Percentiles rank a stretch among this genome's conserved stretches.
Evolutionary conservation across 2,329 filamentous ascomycete species (phyloP).

Genomic region (Fusarium clavum): DNA sequence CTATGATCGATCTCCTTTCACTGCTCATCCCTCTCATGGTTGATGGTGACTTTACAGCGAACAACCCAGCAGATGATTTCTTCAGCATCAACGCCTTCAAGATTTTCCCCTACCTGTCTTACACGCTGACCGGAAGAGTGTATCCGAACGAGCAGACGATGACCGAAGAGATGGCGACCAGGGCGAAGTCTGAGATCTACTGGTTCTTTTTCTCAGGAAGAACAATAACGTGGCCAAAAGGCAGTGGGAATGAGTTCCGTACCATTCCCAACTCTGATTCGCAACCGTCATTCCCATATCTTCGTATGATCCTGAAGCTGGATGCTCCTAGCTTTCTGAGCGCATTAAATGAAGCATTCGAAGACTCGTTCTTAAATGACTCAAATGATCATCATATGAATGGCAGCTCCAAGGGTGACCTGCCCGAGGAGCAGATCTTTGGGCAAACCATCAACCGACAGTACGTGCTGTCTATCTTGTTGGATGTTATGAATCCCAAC

Average conservation of each 20-base stretch:
- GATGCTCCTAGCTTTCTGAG: slow-evolving; percentile 94
- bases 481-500: slow-evolving; percentile 86
- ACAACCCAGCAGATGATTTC: slow-evolving; percentile 69
- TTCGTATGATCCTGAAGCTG: slow-evolving; percentile 86
- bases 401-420: slow-evolving; percentile 59
- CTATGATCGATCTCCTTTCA: slow-evolving; percentile 82
- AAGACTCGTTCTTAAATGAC: slow-evolving; percentile 92
- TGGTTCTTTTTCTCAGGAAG: slow-evolving; percentile 93
- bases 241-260: slow-evolving; percentile 68
- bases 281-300: slow-evolving; percentile 85
- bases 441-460: slow-evolving; percentile 85
- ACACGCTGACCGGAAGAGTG: slow-evolving; percentile 86
- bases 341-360: slow-evolving; percentile 95
- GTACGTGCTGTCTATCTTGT: slow-evolving; percentile 89
- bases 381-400: slow-evolving; percentile 70
- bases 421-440: slow-evolving; percentile 74
- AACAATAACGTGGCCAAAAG: slow-evolving; percentile 78
- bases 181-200: slow-evolving; percentile 89
- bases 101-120: slow-evolving; percentile 94
- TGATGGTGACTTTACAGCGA: slow-evolving; percentile 64
- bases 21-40: slow-evolving; percentile 72
- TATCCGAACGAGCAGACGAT: slow-evolving; percentile 88
- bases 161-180: slow-evolving; percentile 75
- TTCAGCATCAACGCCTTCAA: slow-evolving; percentile 82
- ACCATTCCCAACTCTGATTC: slow-evolving; percentile 67